phyloP scores from a whole-genome alignment of 495 filamentous ascomycete genomes.

The Massariosphaeria phaeospora region DNA sequence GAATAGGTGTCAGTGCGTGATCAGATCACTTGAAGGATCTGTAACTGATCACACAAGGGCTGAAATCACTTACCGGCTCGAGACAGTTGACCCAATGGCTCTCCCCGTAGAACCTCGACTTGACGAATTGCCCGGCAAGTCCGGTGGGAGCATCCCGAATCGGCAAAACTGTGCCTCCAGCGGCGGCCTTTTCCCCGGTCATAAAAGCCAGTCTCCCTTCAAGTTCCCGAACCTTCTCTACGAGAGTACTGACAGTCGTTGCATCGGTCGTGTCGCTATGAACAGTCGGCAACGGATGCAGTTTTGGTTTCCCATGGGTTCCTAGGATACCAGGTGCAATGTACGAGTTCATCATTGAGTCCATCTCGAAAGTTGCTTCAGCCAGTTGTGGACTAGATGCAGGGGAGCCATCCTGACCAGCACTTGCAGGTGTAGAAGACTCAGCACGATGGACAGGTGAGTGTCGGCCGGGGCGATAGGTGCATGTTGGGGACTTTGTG shows the following conservation, averaged over 20 bases:
- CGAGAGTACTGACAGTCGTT: background rate
- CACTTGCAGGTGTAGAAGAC: background rate
- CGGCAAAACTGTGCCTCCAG: background rate
- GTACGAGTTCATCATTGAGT: constrained; percentile 9
- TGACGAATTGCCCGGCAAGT: constrained; percentile 10
- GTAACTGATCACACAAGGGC: background rate
- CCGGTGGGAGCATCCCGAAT: background rate
- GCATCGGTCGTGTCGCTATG: background rate
- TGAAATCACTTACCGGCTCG: constrained; percentile 12
- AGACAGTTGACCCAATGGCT: constrained; percentile 19
- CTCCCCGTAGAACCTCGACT: constrained; percentile 20
- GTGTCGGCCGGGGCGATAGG: constrained; percentile 1
- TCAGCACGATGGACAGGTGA: too few species aligned
- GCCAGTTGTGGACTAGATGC: background rate
- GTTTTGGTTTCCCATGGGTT: background rate
- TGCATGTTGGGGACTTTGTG: constrained; percentile 11
- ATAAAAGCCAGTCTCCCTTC: background rate
- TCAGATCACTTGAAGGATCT: background rate
- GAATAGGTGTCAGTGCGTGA: background rate
- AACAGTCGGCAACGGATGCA: background rate
- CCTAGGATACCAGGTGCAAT: constrained; percentile 7
- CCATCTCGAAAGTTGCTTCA: constrained; percentile 4
- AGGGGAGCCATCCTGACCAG: background rate
- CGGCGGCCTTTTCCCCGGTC: background rate
- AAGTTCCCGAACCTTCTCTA: background rate